Base-by-base conservation (phyloP, 1,284 basidiomycete genomes). In the Grifola frondosa region DNA sequence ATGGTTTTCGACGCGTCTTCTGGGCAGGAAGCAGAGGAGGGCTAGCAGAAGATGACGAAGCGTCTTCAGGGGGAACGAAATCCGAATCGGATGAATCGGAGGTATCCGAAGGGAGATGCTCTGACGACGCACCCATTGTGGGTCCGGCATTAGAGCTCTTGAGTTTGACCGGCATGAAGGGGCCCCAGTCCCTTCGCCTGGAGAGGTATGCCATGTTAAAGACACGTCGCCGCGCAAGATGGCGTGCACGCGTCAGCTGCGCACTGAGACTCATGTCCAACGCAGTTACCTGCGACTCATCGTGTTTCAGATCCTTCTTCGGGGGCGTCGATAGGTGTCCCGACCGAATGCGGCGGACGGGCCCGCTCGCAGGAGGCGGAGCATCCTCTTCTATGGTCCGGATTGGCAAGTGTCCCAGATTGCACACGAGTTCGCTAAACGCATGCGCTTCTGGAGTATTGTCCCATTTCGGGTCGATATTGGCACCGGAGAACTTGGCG, bases 171-270 rank as follows among this genome's bases (percentile, higher is more conserved):
- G 59, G 58, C 2, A 69, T 60, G 52, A 63, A 77, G 1, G 75
- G 75, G 1, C 75, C 75, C 70, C 71, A 77, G 15, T 63, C 56
- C 15, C 75, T 64, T 33, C 69, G 60, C 3, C 59, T 59, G 19
- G 59, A 56, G n/a, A 74, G 63, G 38, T 74, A 77, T 24, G 64
- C 62, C 57, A 77, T 67, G 37, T 75, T 66, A 52, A 75, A 77
- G 3, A 73, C 73, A 24, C 65, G 64, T 44, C 61, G 64, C 25
- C 71, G 62, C 6, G 74, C 73, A 4, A 68, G 60, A 12, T 54
- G 53, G 6, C 74, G 67, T 13, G 69, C 73, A n/a, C 65, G 51
- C 40, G 39, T 44, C 21, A 24, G 37, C 42, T 55, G 58, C 35
- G 46, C 49, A 23, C 50, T 50, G 29, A 32, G 34, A 37, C 37